phyloP scores from a whole-genome alignment of 345 rosid genomes.

The Punica granatum region DNA sequence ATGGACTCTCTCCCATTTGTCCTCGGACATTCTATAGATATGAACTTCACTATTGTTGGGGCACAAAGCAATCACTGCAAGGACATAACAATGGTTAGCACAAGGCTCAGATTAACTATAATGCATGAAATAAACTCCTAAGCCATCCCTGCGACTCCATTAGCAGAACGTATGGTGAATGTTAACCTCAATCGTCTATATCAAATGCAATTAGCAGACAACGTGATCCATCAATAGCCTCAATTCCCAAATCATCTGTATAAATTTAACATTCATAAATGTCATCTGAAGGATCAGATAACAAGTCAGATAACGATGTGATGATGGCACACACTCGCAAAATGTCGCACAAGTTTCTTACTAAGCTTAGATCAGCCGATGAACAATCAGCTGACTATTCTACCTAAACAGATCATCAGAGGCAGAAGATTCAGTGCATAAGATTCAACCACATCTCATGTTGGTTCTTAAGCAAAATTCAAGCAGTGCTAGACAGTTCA shows the following conservation, averaged over 20 bases:
- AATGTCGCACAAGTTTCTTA: background rate
- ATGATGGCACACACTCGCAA: background rate
- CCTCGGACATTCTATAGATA: conserved; percentile 61
- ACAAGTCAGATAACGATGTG: background rate
- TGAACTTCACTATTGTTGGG: conserved; percentile 93
- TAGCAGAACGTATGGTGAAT: no score
- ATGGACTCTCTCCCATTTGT: conserved; percentile 85
- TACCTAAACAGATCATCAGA: background rate
- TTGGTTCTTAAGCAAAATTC: background rate
- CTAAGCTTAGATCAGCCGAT: background rate
- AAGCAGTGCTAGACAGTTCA: background rate
- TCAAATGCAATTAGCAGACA: background rate
- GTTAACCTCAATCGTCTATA: no score
- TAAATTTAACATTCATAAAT: background rate
- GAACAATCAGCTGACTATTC: background rate
- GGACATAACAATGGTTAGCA: conserved; percentile 4
- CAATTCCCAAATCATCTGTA: background rate
- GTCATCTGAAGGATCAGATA: background rate
- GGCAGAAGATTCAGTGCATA: background rate
- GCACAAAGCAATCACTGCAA: conserved; percentile 85
- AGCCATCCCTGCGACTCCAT: background rate
- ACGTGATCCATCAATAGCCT: background rate
- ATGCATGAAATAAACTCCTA: background rate
- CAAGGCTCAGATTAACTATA: background rate
- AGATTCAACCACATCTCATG: background rate